These are phyloP conservation scores for Dryadomyces quercivorus DNA, from an alignment of 2,329 filamentous ascomycete genomes.

Conservation along the genomic window DNA sequence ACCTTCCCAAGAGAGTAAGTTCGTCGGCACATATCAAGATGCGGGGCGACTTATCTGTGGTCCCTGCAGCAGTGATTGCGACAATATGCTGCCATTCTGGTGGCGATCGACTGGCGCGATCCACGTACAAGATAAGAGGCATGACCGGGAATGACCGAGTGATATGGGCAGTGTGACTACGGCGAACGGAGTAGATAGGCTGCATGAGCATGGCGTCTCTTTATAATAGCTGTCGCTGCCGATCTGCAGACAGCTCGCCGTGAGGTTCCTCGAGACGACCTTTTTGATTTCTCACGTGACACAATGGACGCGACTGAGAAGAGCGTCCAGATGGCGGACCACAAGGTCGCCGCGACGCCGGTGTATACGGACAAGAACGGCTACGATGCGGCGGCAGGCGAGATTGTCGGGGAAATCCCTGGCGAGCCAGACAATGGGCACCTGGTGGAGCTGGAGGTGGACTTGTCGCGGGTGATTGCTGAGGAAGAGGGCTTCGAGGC, in stretches of 20 bases:
- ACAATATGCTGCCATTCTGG: too few species aligned
- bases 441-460: constrained; percentile 20
- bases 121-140: too few species aligned
- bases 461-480: constrained; percentile 16
- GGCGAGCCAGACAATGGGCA: constrained; percentile 14
- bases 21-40: background rate
- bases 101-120: too few species aligned
- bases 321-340: background rate
- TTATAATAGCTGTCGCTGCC: background rate
- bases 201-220: too few species aligned
- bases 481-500: constrained; percentile 13
- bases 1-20: background rate
- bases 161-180: too few species aligned
- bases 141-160: too few species aligned
- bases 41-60: too few species aligned
- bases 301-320: background rate
- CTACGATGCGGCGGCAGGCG: background rate
- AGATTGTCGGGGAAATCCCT: background rate
- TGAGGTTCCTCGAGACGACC: background rate
- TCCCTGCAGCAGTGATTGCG: too few species aligned
- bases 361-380: background rate
- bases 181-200: too few species aligned
- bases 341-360: background rate
- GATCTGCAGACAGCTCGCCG: background rate
- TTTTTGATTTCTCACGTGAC: background rate